Evolutionary conservation across 2,329 filamentous ascomycete species (phyloP).

Genomic region (Fusarium caatingaense): DNA sequence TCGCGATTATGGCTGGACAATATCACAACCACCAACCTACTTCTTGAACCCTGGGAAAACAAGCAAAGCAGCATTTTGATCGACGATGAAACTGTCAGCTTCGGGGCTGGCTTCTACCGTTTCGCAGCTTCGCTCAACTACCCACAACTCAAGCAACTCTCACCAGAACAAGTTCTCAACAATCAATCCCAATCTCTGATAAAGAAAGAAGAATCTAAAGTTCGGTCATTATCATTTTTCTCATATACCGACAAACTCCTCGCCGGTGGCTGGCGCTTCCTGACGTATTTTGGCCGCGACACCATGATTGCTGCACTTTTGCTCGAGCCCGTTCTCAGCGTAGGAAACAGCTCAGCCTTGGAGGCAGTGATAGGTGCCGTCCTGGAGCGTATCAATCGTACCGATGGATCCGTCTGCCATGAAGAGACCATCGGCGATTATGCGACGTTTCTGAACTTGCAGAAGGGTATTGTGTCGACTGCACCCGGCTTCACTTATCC

Average conservation of each 20-base stretch:
- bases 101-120: constrained; percentile 65
- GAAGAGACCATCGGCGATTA: constrained; percentile 76
- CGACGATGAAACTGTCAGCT: constrained; percentile 56
- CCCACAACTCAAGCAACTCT: constrained; percentile 68
- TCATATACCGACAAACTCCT: constrained; percentile 72
- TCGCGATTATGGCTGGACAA: constrained; percentile 72
- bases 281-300: constrained; percentile 75
- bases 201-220: constrained; percentile 42
- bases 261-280: constrained; percentile 73
- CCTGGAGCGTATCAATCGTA: constrained; percentile 69
- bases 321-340: constrained; percentile 67
- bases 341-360: constrained; percentile 64
- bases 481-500: constrained; percentile 67
- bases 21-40: constrained; percentile 65
- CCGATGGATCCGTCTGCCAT: constrained; percentile 70
- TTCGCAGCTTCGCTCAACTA: constrained; percentile 72
- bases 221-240: constrained; percentile 64
- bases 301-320: constrained; percentile 71
- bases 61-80: constrained; percentile 45
- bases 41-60: constrained; percentile 55
- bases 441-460: constrained; percentile 67
- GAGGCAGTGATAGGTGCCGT: constrained; percentile 72
- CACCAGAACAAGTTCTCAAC: constrained; percentile 61
- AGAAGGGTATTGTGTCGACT: constrained; percentile 63
- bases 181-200: constrained; percentile 59